Evolutionary conservation across 345 rosid species (phyloP).

Genomic region (Psidium guajava): DNA sequence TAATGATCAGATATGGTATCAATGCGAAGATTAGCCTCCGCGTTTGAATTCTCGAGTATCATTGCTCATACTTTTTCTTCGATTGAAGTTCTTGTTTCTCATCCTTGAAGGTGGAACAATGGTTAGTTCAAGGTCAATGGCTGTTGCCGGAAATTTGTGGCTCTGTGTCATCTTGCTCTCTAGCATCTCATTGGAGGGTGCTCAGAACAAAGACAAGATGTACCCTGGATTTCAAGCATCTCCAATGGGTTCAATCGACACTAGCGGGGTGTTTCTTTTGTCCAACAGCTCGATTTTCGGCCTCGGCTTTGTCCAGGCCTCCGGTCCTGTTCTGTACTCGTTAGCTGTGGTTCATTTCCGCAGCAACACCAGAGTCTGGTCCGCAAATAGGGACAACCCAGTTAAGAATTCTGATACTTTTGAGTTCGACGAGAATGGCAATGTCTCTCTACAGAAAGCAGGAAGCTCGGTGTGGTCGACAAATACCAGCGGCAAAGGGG

Average conservation of each 20-base stretch:
- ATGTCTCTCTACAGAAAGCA: conserved; percentile 34
- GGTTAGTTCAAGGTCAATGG: conserved; percentile 13
- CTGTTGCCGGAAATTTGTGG: conserved; percentile 10
- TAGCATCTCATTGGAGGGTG: conserved; percentile 27
- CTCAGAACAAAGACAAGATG: conserved; percentile 20
- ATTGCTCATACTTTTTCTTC: neutral
- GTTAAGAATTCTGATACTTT: conserved; percentile 55
- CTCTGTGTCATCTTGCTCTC: conserved; percentile 14
- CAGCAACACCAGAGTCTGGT: conserved; percentile 41
- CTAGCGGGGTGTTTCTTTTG: conserved; percentile 46
- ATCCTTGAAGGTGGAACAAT: conserved; percentile 4
- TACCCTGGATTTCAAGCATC: conserved; percentile 42
- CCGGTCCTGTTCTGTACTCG: conserved; percentile 33
- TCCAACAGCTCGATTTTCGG: conserved; percentile 56
- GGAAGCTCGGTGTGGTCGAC: conserved; percentile 45
- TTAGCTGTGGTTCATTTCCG: conserved; percentile 41
- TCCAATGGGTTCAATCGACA: conserved; percentile 64
- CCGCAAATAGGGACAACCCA: conserved; percentile 63
- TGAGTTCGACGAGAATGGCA: conserved; percentile 40
- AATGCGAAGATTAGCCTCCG: neutral
- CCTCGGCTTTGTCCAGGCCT: conserved; percentile 42
- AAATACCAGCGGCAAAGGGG: conserved; percentile 33
- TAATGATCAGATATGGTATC: neutral
- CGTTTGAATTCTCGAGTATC: neutral
- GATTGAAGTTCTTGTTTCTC: neutral